Evolutionary conservation across 441 rosid genomes (phyloP).

Genomic region (Brassica hybrid): DNA sequence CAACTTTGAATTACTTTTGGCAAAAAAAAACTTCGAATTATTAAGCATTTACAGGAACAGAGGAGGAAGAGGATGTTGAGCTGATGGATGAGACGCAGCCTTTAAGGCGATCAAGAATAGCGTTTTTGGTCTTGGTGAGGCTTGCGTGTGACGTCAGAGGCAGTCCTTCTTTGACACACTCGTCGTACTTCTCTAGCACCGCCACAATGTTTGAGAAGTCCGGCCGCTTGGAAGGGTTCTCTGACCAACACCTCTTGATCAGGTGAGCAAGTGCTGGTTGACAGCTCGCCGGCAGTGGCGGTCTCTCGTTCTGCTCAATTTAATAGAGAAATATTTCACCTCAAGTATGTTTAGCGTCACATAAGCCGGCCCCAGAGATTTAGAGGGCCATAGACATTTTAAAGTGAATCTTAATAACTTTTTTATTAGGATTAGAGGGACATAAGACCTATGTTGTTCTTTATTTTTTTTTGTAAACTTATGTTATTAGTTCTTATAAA

Average conservation of each 20-base stretch:
- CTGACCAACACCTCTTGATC: slow-evolving; percentile 92
- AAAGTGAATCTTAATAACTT: too few species aligned
- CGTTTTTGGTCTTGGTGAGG: slow-evolving; percentile 63
- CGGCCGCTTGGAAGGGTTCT: slow-evolving; percentile 83
- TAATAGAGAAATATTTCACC: background rate
- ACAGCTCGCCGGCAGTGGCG: slow-evolving; percentile 90
- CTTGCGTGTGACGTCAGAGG: slow-evolving; percentile 79
- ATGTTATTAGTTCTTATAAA: too few species aligned
- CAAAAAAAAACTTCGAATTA: slow-evolving; percentile 12
- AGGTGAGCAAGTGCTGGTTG: slow-evolving; percentile 89
- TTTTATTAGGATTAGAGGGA: too few species aligned
- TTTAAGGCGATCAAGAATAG: slow-evolving; percentile 70
- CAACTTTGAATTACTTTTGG: slow-evolving; percentile 28
- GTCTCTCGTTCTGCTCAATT: slow-evolving; percentile 75
- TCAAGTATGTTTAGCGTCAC: too few species aligned
- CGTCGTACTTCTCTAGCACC: slow-evolving; percentile 80
- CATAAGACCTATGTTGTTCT: too few species aligned
- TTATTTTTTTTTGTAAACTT: too few species aligned
- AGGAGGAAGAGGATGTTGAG: slow-evolving; percentile 56
- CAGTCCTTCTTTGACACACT: slow-evolving; percentile 85
- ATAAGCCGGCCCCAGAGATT: too few species aligned
- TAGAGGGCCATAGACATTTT: too few species aligned
- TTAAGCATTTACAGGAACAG: slow-evolving; percentile 82
- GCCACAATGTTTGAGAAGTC: slow-evolving; percentile 91
- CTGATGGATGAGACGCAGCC: slow-evolving; percentile 64